Percentiles rank a stretch among this genome's conserved stretches.
phyloP scores from a whole-genome alignment of 2,329 filamentous ascomycete species.

The Penicillium frequentans region DNA sequence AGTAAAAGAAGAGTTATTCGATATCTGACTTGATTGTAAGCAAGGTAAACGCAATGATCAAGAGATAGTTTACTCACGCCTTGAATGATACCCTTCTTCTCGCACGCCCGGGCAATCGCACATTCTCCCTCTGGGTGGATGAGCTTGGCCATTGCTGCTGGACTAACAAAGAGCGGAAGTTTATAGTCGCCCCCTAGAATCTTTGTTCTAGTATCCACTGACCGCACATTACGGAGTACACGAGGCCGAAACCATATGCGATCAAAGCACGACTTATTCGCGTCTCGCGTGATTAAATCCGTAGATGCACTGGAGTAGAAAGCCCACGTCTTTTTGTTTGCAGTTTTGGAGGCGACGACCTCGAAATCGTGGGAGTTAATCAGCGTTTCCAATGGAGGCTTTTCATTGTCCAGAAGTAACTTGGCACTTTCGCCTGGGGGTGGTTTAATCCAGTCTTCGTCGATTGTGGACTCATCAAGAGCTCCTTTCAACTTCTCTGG shows the following conservation, averaged over 20 bases:
- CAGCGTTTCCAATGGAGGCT: constrained; percentile 54
- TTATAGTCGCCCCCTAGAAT: constrained; percentile 56
- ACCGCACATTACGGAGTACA: constrained; percentile 57
- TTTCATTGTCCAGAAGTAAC: constrained; percentile 35
- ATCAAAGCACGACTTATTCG: constrained; percentile 57
- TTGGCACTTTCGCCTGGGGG: constrained; percentile 34
- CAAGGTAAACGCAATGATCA: too few species aligned
- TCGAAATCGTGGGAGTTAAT: constrained; percentile 64
- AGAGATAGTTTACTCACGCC: constrained; percentile 39
- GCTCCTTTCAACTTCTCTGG: constrained; percentile 50
- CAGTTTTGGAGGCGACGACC: constrained; percentile 53
- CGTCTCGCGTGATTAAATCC: constrained; percentile 57
- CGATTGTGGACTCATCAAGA: constrained; percentile 51
- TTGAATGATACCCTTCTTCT: constrained; percentile 55
- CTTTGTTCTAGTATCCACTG: constrained; percentile 51
- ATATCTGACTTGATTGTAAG: constrained; percentile 42
- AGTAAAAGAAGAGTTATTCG: constrained; percentile 62
- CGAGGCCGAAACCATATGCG: constrained; percentile 61
- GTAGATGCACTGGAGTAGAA: constrained; percentile 68
- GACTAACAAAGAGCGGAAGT: constrained; percentile 63
- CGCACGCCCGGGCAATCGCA: constrained; percentile 56
- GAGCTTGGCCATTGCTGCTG: constrained; percentile 64
- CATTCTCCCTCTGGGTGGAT: constrained; percentile 66
- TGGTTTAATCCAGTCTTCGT: constrained; percentile 49
- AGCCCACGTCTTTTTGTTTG: constrained; percentile 66